Evolutionary conservation across 1,284 basidiomycete species (phyloP).

Genomic region (Termitomyces sp.): DNA sequence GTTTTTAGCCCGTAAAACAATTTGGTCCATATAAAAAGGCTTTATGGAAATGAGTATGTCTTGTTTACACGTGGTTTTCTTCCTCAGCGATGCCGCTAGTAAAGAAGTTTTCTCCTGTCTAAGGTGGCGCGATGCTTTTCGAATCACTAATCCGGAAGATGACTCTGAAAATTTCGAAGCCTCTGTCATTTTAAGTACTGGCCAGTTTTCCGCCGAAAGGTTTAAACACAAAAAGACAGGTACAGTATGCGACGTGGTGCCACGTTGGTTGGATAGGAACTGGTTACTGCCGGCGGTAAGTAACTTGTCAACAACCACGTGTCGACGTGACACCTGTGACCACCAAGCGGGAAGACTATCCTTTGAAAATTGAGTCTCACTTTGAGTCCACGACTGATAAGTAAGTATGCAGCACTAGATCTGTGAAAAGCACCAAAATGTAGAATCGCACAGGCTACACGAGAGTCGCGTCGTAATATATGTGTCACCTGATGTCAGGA

Average conservation of each 20-base stretch:
- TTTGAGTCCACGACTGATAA: background rate
- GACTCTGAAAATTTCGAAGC: background rate
- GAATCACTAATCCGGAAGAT: background rate
- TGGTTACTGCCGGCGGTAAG: too few species aligned
- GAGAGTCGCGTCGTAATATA: too few species aligned
- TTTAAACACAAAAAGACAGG: background rate
- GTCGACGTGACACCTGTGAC: background rate
- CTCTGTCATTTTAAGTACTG: background rate
- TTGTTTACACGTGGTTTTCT: background rate
- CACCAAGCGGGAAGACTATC: too few species aligned
- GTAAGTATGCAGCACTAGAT: too few species aligned
- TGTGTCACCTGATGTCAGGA: background rate
- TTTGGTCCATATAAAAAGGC: conserved; percentile 27
- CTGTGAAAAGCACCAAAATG: background rate
- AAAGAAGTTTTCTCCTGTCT: background rate
- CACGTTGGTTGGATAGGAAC: too few species aligned
- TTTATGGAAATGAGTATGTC: conserved; percentile 22
- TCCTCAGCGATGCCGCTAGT: background rate
- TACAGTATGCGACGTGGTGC: background rate
- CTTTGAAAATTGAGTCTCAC: too few species aligned
- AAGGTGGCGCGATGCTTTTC: background rate
- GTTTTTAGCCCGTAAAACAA: conserved; percentile 29
- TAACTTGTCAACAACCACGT: too few species aligned
- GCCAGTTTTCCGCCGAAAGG: background rate
- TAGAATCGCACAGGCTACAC: too few species aligned